These are phyloP conservation scores for Huiozyma naganishii DNA, from an alignment of 805 yeast genomes.

Conservation along the genomic window DNA sequence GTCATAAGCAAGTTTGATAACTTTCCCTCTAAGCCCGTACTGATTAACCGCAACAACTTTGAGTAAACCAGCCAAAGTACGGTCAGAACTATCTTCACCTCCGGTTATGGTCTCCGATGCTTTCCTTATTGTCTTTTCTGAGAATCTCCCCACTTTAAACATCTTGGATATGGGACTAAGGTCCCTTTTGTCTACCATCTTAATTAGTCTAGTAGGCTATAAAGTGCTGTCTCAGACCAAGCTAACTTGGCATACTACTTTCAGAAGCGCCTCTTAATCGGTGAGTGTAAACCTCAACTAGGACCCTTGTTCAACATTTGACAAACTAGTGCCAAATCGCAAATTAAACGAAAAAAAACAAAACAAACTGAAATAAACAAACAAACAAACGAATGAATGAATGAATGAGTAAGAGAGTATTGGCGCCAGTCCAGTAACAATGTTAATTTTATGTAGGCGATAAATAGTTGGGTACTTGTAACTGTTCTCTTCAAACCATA, in stretches of 20 bases:
- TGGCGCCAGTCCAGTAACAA: no score
- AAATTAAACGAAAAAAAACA: no score
- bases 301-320: no score
- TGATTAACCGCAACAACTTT: background rate
- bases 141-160: background rate
- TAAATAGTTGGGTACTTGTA: no score
- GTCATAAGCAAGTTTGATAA: slow-evolving; percentile 65
- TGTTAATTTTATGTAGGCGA: no score
- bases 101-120: background rate
- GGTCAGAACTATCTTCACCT: background rate
- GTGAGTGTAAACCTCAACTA: no score
- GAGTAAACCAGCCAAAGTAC: background rate
- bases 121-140: background rate
- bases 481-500: no score
- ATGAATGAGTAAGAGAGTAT: no score
- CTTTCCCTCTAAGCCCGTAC: slow-evolving; percentile 51
- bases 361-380: no score
- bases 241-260: background rate
- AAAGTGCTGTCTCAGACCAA: background rate
- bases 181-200: slow-evolving; percentile 1
- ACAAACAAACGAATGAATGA: no score
- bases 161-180: background rate
- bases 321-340: no score
- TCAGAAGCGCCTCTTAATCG: background rate
- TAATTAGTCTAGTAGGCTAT: background rate